Base-by-base conservation (phyloP, 768 basidiomycete species). In the Leccinum disarticulatum region DNA sequence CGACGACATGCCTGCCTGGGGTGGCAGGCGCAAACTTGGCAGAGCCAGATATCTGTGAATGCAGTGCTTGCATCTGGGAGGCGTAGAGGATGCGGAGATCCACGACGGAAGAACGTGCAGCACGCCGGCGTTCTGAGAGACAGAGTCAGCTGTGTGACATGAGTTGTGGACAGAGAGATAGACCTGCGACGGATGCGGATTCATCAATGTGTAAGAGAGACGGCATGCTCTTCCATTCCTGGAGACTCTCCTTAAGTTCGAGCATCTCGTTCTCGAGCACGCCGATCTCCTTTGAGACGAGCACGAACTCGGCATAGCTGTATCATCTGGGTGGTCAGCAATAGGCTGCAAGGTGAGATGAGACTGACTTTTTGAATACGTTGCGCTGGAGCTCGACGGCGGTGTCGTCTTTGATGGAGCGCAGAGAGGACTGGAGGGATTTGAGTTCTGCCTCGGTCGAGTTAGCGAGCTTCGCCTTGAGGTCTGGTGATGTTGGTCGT, bases 191-290 rank as follows among this genome's bases (percentile, higher is more conserved):
- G 19, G 85, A 86, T 41, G 86, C 84, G 15, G 87, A 87, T 69
- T 90, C 93, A 54, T 93, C 91, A 59, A 98, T 89, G 64, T 95
- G 93, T 17, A 99, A 81, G 19, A 93, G 81, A 7, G 94, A 92
- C 0, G 97, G 96, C 84, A 98, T 94, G 57, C 86, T 86, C 73
- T 95, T 95, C 90, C 95, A 98, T 70, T 99, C 97, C 13, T 91
- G 87, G 4, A 98, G 81, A 6, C 90, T 83, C 57, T 95, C 93
- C 73, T 97, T 98, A 72, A 99, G 85, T 69, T 98, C 95, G 31
- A 98, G 83, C 90, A 98, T 92, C 73, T 98, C 95, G 69, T 95
- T 95, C 78, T 99, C 97, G 28, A 99, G 84, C 1, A 91, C 88
- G 28, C 91, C 88, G 56, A 99, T 96, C 76, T 98, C 97, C 70